Evolutionary conservation across 176 grass and related monocot genomes (phyloP), one percentile per base, ranked within the genome.

Genomic region (Luzula sylvatica): DNA sequence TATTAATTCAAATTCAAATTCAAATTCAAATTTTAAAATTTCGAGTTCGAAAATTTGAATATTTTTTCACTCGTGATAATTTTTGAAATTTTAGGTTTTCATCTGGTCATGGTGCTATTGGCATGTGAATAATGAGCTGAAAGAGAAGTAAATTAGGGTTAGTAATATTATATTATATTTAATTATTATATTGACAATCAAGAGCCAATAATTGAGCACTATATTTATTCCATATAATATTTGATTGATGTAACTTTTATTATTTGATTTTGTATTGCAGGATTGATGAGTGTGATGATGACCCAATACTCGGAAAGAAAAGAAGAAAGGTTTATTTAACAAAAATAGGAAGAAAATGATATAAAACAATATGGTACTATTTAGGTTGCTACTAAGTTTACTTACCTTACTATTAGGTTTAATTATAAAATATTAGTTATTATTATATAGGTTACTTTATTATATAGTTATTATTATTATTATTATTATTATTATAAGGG

Each of bases 51-150:
- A n/a, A n/a, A n/a, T 20, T 58, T 25, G 41, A 32, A 22, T 5
- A 39, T 17, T n/a, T 30, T 50, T 38, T 14, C 15, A 23, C 28
- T 42, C 15, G 52, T 47, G 30, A 35, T 9, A 35, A 35, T 35
- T 35, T 35, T 35, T 18, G 15, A 45, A 20, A 30, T 65, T 7
- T 64, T 52, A 95, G 88, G 76, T 72, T 88, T 45, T 75, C 83
- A 21, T 73, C 83, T 69, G 73, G 73, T 46, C 79, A 81, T 78
- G 83, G 81, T 46, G 73, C 83, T 27, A 65, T 88, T 56, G 88
- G 83, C 23, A 72, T 94, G 76, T 94, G 83, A 95, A 84, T 78
- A 81, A 8, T 64, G 18, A 26, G 26, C n/a, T n/a, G 58, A 17
- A 42, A 28, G 48, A 27, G 25, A 57, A 41, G 60, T 48, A 53